Conservation (phyloP, 306 rosid species). For the Calophaca sinica region DNA sequence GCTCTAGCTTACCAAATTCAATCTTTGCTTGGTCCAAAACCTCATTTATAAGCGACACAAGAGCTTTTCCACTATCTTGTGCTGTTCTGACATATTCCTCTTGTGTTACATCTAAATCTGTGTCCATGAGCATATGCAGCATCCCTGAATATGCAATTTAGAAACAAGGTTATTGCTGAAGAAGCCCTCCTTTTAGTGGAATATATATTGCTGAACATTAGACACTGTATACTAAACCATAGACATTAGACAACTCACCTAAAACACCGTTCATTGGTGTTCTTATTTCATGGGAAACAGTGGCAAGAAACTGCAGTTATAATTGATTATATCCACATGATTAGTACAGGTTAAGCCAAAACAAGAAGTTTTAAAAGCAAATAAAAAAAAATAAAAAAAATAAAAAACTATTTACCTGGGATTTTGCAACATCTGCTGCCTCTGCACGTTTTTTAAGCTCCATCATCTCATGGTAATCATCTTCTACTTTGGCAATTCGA, state of each 20-base stretch:
- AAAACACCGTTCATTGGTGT: constrained; percentile 98
- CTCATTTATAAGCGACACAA: constrained; percentile 88
- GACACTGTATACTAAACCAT: constrained; percentile 17
- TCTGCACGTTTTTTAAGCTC: constrained; percentile 85
- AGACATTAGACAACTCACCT: constrained; percentile 61
- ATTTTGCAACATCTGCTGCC: constrained; percentile 93
- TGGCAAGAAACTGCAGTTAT: constrained; percentile 83
- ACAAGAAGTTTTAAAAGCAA: constrained; percentile 26
- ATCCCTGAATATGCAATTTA: constrained; percentile 70
- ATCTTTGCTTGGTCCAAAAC: constrained; percentile 96
- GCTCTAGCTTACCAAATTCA: constrained; percentile 95
- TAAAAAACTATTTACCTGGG: constrained; percentile 67
- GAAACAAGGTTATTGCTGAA: constrained; percentile 25
- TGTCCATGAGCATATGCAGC: constrained; percentile 96
- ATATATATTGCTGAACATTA: neutral
- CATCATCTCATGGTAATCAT: constrained; percentile 74
- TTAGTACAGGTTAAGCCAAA: constrained; percentile 28
- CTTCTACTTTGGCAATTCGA: constrained; percentile 87
- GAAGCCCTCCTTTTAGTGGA: constrained; percentile 18
- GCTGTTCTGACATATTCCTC: constrained; percentile 86
- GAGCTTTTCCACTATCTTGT: constrained; percentile 90
- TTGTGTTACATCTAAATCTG: constrained; percentile 84
- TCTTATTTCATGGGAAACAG: constrained; percentile 95
- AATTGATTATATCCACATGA: constrained; percentile 36
- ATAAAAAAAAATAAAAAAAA: too few relatives aligned